Conservation (phyloP, 2,329 filamentous ascomycete species). For the Colletotrichum sp. region DNA sequence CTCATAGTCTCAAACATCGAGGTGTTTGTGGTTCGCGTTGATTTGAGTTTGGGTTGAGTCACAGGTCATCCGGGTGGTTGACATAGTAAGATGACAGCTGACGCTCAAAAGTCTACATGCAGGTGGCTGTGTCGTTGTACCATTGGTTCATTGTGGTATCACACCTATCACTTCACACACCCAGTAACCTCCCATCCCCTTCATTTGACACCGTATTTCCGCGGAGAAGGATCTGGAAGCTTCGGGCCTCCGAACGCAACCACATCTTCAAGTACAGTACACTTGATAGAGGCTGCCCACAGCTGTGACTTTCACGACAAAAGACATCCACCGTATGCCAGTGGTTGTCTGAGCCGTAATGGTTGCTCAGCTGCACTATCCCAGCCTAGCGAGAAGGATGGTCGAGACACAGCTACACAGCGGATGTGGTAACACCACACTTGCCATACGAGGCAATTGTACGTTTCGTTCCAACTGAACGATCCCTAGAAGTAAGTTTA, state of each 20-base stretch:
- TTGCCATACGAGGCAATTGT: background rate
- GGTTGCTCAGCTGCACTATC: background rate
- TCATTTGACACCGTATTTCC: background rate
- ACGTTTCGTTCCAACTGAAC: background rate
- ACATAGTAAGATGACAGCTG: fast-evolving
- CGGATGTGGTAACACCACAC: background rate
- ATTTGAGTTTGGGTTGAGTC: background rate
- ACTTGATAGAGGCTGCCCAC: background rate
- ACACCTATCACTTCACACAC: background rate
- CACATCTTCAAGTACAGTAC: fast-evolving
- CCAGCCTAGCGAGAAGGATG: too few species aligned
- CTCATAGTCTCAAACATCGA: background rate
- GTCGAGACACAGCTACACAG: background rate
- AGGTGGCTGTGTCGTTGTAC: fast-evolving
- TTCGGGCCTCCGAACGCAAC: background rate
- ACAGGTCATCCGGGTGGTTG: background rate
- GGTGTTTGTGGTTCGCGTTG: background rate
- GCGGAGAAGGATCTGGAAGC: background rate
- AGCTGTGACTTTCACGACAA: background rate
- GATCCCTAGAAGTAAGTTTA: background rate
- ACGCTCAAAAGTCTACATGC: fast-evolving
- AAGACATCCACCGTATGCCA: fast-evolving
- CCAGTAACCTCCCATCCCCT: background rate
- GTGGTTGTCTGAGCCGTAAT: fast-evolving
- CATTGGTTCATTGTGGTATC: background rate